Conservation (phyloP, 305 asterid genomes). For the Fraxinus paxiana region DNA sequence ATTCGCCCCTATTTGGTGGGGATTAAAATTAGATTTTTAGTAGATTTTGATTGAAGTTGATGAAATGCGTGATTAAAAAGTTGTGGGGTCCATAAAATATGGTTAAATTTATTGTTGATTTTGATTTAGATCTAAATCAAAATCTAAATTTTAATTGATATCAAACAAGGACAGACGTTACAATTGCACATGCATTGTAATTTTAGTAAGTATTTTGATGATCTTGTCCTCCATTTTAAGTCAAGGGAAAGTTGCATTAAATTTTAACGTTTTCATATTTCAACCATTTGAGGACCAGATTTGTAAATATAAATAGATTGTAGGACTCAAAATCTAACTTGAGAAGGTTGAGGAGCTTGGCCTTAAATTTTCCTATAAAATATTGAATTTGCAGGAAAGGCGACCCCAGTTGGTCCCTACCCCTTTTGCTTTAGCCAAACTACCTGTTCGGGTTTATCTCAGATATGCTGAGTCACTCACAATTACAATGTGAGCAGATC, state of each 20-base stretch:
- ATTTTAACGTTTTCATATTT: no score
- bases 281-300: background rate
- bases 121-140: no score
- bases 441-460: background rate
- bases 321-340: background rate
- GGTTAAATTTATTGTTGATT: no score
- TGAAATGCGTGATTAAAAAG: no score
- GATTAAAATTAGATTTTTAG: no score
- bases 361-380: background rate
- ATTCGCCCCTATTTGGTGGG: no score
- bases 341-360: background rate
- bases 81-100: no score
- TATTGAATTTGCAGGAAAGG: constrained; percentile 13
- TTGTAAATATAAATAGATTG: background rate
- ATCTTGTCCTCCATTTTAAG: background rate
- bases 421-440: background rate
- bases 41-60: no score
- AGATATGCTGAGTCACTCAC: background rate
- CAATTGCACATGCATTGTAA: background rate
- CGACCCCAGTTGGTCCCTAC: background rate
- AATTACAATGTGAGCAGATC: background rate
- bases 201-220: background rate
- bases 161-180: no score
- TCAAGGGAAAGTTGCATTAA: no score
- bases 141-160: no score